Evolutionary conservation across 495 filamentous ascomycete species (phyloP).

Genomic region (Tuber indicum): DNA sequence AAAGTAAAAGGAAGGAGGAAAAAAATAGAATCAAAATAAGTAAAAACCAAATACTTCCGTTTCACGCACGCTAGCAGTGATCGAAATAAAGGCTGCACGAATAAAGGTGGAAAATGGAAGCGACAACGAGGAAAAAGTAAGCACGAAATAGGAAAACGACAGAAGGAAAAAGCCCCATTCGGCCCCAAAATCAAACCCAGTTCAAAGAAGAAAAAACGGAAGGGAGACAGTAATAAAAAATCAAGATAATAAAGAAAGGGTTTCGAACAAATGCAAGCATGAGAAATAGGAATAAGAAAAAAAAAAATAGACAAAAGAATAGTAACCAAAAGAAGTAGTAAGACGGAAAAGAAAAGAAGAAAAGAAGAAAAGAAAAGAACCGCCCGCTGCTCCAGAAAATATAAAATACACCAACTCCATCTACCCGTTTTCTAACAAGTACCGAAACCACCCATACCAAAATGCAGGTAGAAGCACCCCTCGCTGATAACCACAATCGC

Average conservation of each 20-base stretch:
- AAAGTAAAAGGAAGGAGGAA: background rate
- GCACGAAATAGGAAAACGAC: background rate
- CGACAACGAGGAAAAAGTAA: background rate
- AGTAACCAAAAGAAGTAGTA: background rate
- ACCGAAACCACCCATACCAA: conserved; percentile 3
- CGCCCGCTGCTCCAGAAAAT: conserved; percentile 4
- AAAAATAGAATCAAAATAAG: background rate
- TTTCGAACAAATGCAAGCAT: background rate
- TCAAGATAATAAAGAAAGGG: background rate
- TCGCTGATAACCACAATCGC: background rate
- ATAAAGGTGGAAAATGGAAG: background rate
- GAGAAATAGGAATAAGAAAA: background rate
- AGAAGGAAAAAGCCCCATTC: background rate
- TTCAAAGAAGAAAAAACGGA: background rate
- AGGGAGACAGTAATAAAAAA: background rate
- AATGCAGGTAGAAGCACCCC: conserved; percentile 1
- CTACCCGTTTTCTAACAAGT: conserved; percentile 6
- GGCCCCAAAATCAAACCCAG: background rate
- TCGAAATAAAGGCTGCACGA: background rate
- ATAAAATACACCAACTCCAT: conserved; percentile 5
- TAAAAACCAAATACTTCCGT: background rate
- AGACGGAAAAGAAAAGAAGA: background rate
- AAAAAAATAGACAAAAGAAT: background rate
- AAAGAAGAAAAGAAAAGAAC: background rate
- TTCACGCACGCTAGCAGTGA: background rate